Evolutionary conservation across 495 filamentous ascomycete genomes (phyloP), one percentile per base, ranked within the genome.

Genomic region (Lophiostoma macrostomum): DNA sequence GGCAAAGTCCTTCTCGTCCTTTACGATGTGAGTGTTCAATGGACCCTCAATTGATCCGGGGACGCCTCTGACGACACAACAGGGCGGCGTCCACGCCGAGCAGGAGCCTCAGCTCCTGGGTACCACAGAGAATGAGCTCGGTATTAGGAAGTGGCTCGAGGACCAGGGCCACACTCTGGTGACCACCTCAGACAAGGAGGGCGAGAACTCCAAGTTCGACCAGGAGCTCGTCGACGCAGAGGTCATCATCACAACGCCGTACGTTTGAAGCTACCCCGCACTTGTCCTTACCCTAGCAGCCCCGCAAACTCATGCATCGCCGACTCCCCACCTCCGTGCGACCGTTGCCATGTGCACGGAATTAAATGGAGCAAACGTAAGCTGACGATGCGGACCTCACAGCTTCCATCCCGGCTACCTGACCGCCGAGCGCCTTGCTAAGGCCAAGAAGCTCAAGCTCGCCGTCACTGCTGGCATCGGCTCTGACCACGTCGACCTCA

Each of bases 321-420:
- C 22, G 29, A 12, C 38, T 28, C 53, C 35, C 36, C 53, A 30
- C 53, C 42, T 18, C 40, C 39, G 16, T 23, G n/a, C 50, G 11
- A 28, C 18, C 31, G 4, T 29, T 18, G 8, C 8, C 38, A 5
- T 19, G 16, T 34, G 16, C 25, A 14, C 11, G 19, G 31, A 36
- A 24, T 25, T 4, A 11, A 24, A 32, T 11, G 23, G 25, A 30
- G n/a, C 10, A 38, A 43, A 25, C 22, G 31, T n/a, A 36, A 12
- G 34, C 38, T 50, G 42, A 45, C 30, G 25, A 20, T 42, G 19
- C 22, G 10, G 28, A 19, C 20, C 12, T 10, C 37, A 31, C 58
- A 95, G 90, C 70, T 98, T 98, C 85, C 93, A 98, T 77, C 93
- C 93, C 40, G 93, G 91, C 56, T 98, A 98, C 80, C 85, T 98